Conservation (phyloP, 2,329 filamentous ascomycete genomes). For the Xylaria polymorpha region DNA sequence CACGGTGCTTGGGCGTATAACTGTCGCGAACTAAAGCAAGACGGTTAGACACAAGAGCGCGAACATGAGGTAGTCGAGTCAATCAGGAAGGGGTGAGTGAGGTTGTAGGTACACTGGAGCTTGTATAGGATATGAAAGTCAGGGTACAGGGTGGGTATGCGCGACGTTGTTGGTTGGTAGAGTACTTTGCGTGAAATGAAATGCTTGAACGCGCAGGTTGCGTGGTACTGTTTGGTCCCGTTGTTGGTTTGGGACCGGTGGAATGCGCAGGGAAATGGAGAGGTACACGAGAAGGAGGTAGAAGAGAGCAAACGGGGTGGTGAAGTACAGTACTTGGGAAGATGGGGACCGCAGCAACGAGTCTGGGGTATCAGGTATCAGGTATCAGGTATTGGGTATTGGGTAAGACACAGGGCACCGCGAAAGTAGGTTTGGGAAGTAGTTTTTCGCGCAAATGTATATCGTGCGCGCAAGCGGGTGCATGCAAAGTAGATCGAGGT, state of each 20-base stretch:
- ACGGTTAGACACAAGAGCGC: constrained; percentile 35
- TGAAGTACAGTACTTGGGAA: constrained; percentile 32
- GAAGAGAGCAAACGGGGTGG: constrained; percentile 22
- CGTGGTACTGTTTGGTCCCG: constrained; percentile 37
- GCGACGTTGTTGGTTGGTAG: constrained; percentile 31
- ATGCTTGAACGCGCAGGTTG: constrained; percentile 30
- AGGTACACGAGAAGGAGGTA: constrained; percentile 34
- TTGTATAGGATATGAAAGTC: constrained; percentile 35
- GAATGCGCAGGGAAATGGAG: constrained; percentile 35
- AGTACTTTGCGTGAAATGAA: constrained; percentile 31
- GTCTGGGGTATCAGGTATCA: constrained; percentile 6
- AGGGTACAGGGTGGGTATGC: constrained; percentile 38
- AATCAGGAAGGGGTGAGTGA: constrained; percentile 27
- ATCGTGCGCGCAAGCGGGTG: constrained; percentile 38
- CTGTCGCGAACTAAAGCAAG: constrained; percentile 32
- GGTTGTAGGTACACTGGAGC: constrained; percentile 36
- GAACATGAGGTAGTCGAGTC: constrained; percentile 12
- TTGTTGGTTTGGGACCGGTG: constrained; percentile 27
- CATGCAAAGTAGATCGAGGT: constrained; percentile 43
- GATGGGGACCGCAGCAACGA: constrained; percentile 26
- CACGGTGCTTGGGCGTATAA: constrained; percentile 23
- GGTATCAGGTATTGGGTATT: constrained; percentile 22
- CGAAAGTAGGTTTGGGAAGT: constrained; percentile 18
- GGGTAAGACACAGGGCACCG: constrained; percentile 35
- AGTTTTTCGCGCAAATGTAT: constrained; percentile 34